Evolutionary conservation across 2,329 filamentous ascomycete species (phyloP), one percentile per base, ranked within the genome.

Genomic region (Aspergillus chevalieri): DNA sequence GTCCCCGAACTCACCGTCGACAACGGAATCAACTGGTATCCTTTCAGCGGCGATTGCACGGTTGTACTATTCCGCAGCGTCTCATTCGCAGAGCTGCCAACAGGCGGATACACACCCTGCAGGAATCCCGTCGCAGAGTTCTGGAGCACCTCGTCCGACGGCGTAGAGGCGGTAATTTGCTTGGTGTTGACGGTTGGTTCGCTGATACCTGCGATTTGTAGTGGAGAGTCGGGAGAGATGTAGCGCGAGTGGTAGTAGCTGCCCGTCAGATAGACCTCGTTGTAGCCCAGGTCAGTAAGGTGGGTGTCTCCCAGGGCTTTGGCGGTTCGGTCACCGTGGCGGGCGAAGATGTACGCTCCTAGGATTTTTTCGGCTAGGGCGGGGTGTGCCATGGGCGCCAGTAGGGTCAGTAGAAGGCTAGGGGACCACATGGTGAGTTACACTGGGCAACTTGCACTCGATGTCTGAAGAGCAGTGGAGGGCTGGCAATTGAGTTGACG

Each of bases 261-360:
- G 53, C 89, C 91, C 0, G 86, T 84, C 43, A 77, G 75, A 69
- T 82, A 85, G 57, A 90, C 83, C 73, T 96, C 78, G 44, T 79
- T 73, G 64, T 91, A 89, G 28, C 91, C 91, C 46, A 95, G 78
- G 52, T 85, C 78, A 10, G 91, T 95, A 65, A 96, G 72, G 57
- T 79, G 78, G 24, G 87, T 82, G 10, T 86, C 86, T 43, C 83
- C 76, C 54, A 82, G 82, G 15, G 81, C 76, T 74, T 95, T 95
- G 55, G 88, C 74, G 0, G 89, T 92, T 49, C 91, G 83, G 69
- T 96, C 91, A 50, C 91, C 91, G 73, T 96, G 91, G 43, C 91
- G 86, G 59, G 89, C 83, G 76, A 94, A 95, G 70, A 95, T 83
- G 69, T 91, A 93, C 43, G 85, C 83, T 47, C 89, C 90, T 14